Conservation (phyloP, 805 yeast genomes). For the Clavispora vitiphila region DNA sequence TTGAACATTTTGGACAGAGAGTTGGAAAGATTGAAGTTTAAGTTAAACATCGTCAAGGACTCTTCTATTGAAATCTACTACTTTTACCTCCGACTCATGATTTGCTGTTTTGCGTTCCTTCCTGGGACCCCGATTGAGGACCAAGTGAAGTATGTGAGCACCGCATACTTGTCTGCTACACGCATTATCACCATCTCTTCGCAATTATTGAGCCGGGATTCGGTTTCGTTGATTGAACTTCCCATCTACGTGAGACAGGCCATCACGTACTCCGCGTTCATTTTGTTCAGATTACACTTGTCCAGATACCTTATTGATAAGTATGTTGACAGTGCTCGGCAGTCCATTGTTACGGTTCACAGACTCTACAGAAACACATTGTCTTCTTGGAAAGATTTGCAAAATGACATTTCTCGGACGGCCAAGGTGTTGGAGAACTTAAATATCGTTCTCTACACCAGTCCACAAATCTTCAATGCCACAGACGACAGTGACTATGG, state of each 20-base stretch:
- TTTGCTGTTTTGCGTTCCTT: constrained; percentile 83
- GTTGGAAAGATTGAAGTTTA: constrained; percentile 63
- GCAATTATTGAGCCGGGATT: constrained; percentile 50
- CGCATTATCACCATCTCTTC: constrained; percentile 75
- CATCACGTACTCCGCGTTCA: constrained; percentile 73
- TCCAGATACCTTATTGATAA: constrained; percentile 69
- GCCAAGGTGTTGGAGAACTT: constrained; percentile 87
- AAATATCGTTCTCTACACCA: constrained; percentile 79
- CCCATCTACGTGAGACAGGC: constrained; percentile 86
- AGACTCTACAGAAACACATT: constrained; percentile 80
- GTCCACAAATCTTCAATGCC: constrained; percentile 70
- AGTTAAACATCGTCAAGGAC: constrained; percentile 59
- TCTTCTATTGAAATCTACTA: constrained; percentile 71
- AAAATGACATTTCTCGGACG: constrained; percentile 85
- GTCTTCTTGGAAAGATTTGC: constrained; percentile 87
- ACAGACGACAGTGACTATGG: constrained; percentile 39
- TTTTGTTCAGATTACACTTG: constrained; percentile 74
- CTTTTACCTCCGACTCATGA: constrained; percentile 71
- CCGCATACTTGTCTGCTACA: constrained; percentile 77
- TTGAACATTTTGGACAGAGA: constrained; percentile 75
- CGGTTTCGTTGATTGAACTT: constrained; percentile 67
- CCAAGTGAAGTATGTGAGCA: constrained; percentile 77
- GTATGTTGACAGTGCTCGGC: constrained; percentile 84
- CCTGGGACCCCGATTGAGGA: constrained; percentile 88
- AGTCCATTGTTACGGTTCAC: constrained; percentile 89